Percentiles rank a stretch among this genome's conserved stretches.
Evolutionary conservation across 768 basidiomycete genomes (phyloP).

Genomic region (Mycena indigotica): DNA sequence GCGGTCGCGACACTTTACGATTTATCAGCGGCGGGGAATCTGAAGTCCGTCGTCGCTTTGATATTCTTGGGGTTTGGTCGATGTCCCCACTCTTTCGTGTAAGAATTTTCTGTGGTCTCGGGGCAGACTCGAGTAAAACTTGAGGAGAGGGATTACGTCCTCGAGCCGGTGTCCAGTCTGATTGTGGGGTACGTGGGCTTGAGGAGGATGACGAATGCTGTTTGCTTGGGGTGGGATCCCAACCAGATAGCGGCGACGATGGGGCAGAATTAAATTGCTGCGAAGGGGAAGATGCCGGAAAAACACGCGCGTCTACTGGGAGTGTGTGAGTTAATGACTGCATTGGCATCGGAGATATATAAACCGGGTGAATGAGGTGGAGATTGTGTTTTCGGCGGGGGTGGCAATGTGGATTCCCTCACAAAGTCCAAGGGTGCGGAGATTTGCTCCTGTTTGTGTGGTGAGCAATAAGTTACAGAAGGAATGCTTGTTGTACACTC

Average conservation of each 20-base stretch:
- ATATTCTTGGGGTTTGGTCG: not conserved
- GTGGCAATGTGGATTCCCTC: conserved; percentile 1
- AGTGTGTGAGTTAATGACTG: not conserved
- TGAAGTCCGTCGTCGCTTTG: not conserved
- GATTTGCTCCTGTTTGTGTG: not conserved
- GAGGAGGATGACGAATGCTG: too few species aligned
- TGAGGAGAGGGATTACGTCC: too few species aligned
- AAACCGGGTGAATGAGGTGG: too few species aligned
- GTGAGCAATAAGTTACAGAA: not conserved
- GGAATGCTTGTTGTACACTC: not conserved
- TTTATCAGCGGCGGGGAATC: conserved; percentile 31
- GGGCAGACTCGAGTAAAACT: too few species aligned
- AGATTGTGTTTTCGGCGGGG: too few species aligned
- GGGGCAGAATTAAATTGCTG: conserved; percentile 13
- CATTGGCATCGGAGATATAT: too few species aligned
- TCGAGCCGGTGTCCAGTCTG: too few species aligned
- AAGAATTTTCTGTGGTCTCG: too few species aligned
- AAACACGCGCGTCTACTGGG: conserved; percentile 17
- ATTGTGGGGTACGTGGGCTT: too few species aligned
- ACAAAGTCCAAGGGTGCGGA: not conserved
- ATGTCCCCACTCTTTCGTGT: not conserved
- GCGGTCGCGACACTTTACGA: conserved; percentile 52
- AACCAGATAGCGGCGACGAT: conserved; percentile 15
- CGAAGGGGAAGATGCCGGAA: conserved; percentile 15
- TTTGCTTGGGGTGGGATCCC: conserved; percentile 3